Evolutionary conservation across 2,329 filamentous ascomycete genomes (phyloP), one percentile per base, ranked within the genome.

Genomic region (Calonectria ilicicola): DNA sequence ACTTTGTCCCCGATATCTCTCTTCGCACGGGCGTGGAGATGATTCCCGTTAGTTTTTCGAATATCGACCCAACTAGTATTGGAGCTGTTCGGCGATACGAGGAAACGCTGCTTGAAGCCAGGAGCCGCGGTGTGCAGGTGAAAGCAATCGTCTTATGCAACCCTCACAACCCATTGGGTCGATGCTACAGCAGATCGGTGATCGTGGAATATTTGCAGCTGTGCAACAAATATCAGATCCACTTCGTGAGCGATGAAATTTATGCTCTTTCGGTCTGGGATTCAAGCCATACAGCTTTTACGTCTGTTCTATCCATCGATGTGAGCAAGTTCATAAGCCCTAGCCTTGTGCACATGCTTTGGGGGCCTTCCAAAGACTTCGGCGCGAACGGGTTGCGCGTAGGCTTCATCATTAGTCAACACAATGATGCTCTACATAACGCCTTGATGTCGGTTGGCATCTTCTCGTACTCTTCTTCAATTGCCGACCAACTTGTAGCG

Each of bases 351-450:
- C 90, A 92, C 78, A 85, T 89, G 2, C 78, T 89, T 27, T 85
- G 87, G 79, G 83, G 84, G 17, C 81, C 85, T 74, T 84, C 81
- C 63, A 86, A 88, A 74, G 89, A 90, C 78, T 91, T 91, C 79
- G 88, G 88, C 23, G 86, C 88, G 23, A 90, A 89, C 51, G 90
- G 90, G 0, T 79, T 91, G 8, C 85, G 89, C 1, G 72, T 91
- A 5, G 89, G 89, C 0, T 83, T 81, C 29, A 80, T 90, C 26
- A 82, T 89, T 27, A 87, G 86, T 7, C 87, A 88, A 65, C 77
- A 81, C 38, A 89, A 88, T 67, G 51, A 74, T 2, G 75, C 79
- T 0, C 74, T 89, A 0, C 82, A 85, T 49, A 70, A 73, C 1
- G 85, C 86, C 0, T 68, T 89, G 7, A 75, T 83, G 0, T 72